A percentile compares a stretch with the other conserved stretches of the same genome.
phyloP scores from a whole-genome alignment of 257 asterid genomes.

The Solanum piurae region DNA sequence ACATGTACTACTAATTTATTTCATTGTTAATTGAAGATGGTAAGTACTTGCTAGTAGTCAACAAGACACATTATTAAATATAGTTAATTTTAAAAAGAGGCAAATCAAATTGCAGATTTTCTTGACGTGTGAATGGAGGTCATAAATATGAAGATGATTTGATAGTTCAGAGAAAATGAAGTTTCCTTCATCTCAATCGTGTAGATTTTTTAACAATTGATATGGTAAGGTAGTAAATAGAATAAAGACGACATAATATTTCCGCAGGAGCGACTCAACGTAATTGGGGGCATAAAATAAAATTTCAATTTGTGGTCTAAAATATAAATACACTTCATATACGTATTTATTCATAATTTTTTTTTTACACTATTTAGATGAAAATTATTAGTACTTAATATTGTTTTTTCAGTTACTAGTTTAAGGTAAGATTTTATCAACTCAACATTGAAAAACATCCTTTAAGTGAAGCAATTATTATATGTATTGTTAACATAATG shows the following conservation, averaged over 20 bases:
- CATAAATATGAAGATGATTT: neutral
- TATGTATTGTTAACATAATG: no score
- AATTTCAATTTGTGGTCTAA: no score
- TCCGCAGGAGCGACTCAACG: no score
- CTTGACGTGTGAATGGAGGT: neutral
- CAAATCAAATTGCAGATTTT: neutral
- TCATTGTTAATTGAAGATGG: neutral
- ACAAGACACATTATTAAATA: neutral
- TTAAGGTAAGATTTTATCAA: no score
- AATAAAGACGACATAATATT: neutral
- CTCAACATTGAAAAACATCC: no score
- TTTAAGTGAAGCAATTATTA: no score
- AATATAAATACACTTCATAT: no score
- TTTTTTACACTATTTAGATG: no score
- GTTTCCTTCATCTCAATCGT: neutral
- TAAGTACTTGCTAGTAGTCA: neutral
- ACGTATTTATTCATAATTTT: no score
- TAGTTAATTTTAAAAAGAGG: neutral
- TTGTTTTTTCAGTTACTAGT: no score
- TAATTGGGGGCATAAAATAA: no score
- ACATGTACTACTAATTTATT: neutral
- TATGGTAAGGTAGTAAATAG: neutral
- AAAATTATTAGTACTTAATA: no score
- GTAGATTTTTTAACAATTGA: neutral
- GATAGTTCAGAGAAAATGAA: neutral